Evolutionary conservation across 2,329 filamentous ascomycete genomes (phyloP), one percentile per base, ranked within the genome.

Genomic region (Chaetomium globosum): DNA sequence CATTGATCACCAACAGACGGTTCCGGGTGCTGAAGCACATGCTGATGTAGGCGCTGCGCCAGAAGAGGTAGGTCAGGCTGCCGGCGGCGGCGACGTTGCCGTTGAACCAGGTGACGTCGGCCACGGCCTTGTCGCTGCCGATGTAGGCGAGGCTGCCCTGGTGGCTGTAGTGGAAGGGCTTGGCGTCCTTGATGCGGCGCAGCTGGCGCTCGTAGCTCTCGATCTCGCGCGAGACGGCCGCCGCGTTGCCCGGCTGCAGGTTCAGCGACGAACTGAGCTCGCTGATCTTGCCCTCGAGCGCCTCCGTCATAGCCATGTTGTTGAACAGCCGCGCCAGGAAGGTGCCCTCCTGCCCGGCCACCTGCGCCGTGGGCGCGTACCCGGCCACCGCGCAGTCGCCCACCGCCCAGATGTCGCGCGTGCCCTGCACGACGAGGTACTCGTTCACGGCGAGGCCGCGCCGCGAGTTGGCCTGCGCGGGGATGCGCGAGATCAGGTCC

Each of bases 11-110:
- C 59, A 99, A 86, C 73, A 98, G 87, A 77, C 95, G 89, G 83
- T 99, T 99, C 73, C 95, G 92, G 68, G 92, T 93, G 88, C 93
- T 98, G 80, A 99, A 99, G 87, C 94, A 97, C 95, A 99, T 99
- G 85, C 92, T 97, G 78, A 99, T 83, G 80, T 99, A 99, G 63
- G 94, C 95, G 76, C 91, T 96, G 77, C 93, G 87, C 95, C 95
- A 99, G 87, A 99, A 99, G 72, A 97, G 86, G 82, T 96, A 99
- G 64, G 95, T 99, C 80, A 98, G 83, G 74, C 90, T 92, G 76
- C 95, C 95, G 76, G 94, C 95, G 54, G 89, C 92, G 68, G 95
- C 94, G 73, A 99, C 86, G 82, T 98, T 99, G 71, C 95, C 95
- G 74, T 95, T 96, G 82, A 96, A 88, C 94, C 95, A 99, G 77